Conservation (phyloP, 73 alveolate genomes). For the Paramecium caudatum region DNA sequence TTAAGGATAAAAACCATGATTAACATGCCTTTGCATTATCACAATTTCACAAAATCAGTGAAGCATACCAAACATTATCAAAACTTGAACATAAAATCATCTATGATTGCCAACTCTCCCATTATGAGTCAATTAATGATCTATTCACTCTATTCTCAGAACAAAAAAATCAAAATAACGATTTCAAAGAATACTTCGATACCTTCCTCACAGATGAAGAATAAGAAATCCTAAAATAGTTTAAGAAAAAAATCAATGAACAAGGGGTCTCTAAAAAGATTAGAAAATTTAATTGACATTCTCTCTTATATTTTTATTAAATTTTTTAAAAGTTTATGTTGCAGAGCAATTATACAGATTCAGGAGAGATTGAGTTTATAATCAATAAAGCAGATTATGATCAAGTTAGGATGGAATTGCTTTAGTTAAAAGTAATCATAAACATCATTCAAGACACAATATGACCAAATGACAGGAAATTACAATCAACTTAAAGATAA, state of each 20-base stretch:
- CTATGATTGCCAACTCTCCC: background rate
- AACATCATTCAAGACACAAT: no score
- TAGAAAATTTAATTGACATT: background rate
- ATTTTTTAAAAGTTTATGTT: no score
- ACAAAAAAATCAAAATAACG: background rate
- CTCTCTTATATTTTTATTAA: no score
- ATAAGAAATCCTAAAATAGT: background rate
- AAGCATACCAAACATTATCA: slow-evolving; percentile 50
- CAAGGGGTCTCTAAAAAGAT: background rate
- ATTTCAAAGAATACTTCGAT: background rate
- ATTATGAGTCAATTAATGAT: slow-evolving; percentile 6
- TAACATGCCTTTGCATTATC: slow-evolving; percentile 44
- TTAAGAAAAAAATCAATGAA: slow-evolving; percentile 7
- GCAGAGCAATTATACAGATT: no score
- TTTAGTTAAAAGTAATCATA: no score
- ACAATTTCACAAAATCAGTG: slow-evolving; percentile 21
- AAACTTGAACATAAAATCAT: background rate
- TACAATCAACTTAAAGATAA: no score
- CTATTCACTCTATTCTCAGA: background rate
- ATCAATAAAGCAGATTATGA: background rate
- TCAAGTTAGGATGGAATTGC: no score
- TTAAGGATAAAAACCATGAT: slow-evolving; percentile 60
- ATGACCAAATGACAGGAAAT: no score
- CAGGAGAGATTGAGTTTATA: background rate
- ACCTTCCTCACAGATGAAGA: background rate